These are phyloP conservation scores for Fusarium sp. DNA, from an alignment of 2,329 filamentous ascomycete genomes.

Conservation along the genomic window DNA sequence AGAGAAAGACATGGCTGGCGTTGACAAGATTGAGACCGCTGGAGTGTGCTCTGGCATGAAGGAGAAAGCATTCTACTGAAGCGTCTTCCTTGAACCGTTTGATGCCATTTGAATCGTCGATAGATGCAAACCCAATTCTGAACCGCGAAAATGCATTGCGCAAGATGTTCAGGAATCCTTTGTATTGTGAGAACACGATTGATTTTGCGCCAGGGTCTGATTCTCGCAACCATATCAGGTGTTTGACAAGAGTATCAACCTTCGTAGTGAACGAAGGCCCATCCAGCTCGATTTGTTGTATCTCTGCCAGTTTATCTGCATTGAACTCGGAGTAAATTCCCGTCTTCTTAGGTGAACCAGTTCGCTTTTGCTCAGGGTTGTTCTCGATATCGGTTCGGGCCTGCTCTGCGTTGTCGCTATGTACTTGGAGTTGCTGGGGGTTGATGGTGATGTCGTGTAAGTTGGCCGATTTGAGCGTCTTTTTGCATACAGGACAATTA, in stretches of 20 bases:
- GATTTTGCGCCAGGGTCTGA: constrained; percentile 90
- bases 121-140: constrained; percentile 78
- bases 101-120: constrained; percentile 77
- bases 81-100: constrained; percentile 82
- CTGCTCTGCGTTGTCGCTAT: constrained; percentile 52
- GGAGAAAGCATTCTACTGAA: constrained; percentile 81
- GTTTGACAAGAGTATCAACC: constrained; percentile 84
- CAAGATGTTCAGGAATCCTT: constrained; percentile 82
- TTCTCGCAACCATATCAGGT: constrained; percentile 86
- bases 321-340: constrained; percentile 84
- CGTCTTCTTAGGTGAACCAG: constrained; percentile 50
- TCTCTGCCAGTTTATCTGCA: constrained; percentile 77
- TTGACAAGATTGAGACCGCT: constrained; percentile 93
- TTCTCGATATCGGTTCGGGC: constrained; percentile 15
- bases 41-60: constrained; percentile 89
- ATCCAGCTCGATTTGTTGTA: constrained; percentile 82
- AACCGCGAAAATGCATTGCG: constrained; percentile 76
- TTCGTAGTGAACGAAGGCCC: constrained; percentile 87
- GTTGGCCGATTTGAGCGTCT: constrained; percentile 71
- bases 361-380: constrained; percentile 32
- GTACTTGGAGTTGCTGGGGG: constrained; percentile 77
- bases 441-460: constrained; percentile 90
- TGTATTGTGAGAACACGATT: constrained; percentile 92
- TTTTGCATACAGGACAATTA: constrained; percentile 89
- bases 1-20: constrained; percentile 93